A percentile compares a stretch with the other conserved stretches of the same genome.
Evolutionary conservation across 371 early-diverging fungal species (phyloP).

Genomic region (Mucor racemosus): DNA sequence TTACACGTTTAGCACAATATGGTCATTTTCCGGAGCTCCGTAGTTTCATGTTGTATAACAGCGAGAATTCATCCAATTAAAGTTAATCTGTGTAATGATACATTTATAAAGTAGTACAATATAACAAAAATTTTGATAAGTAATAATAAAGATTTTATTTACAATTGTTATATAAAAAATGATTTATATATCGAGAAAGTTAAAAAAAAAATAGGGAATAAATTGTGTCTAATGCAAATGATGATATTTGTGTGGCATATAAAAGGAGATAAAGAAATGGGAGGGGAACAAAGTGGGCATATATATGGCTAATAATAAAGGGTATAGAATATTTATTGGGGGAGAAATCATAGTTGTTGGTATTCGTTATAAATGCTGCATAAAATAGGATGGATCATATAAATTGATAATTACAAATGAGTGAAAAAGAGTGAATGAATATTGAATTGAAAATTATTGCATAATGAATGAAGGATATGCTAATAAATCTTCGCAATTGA

Average conservation of each 20-base stretch:
- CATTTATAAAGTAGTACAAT: background rate
- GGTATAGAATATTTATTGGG: background rate
- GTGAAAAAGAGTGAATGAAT: background rate
- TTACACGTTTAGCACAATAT: constrained; percentile 1
- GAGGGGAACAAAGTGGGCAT: background rate
- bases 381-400: background rate
- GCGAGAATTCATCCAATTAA: background rate
- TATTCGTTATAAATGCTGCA: background rate
- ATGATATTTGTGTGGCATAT: background rate
- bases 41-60: constrained; percentile 7
- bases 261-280: background rate
- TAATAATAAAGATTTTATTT: background rate
- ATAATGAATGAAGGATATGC: constrained; percentile 7
- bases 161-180: background rate
- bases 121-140: background rate
- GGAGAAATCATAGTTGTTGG: background rate
- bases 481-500: background rate
- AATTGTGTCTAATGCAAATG: background rate
- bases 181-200: background rate
- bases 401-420: constrained; percentile 4
- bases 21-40: constrained; percentile 17
- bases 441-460: background rate
- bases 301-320: background rate
- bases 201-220: background rate
- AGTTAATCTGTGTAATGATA: background rate